Conservation (phyloP, 768 basidiomycete genomes). For the Lentinula detonsa region DNA sequence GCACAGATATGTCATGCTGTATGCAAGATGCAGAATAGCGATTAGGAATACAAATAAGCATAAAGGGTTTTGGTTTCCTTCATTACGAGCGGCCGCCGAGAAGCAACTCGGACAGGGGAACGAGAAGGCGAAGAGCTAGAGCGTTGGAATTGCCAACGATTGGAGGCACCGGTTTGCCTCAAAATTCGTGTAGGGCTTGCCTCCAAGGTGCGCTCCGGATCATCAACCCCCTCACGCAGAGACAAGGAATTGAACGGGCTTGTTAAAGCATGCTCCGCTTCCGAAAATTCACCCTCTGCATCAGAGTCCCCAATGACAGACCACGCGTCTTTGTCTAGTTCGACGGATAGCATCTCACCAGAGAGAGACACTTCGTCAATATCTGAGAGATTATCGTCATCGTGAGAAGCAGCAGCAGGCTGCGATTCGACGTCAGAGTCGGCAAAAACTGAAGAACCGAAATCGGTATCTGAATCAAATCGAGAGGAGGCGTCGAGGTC, state of each 20-base stretch:
- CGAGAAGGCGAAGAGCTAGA: slow-evolving; percentile 49
- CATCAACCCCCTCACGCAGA: slow-evolving; percentile 13
- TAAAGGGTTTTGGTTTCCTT: slow-evolving; percentile 23
- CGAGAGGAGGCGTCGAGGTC: slow-evolving; percentile 56
- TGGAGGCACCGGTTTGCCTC: not conserved
- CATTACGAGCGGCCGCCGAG: slow-evolving; percentile 18
- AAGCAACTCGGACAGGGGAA: slow-evolving; percentile 36
- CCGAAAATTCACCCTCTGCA: slow-evolving; percentile 22
- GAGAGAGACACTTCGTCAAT: slow-evolving; percentile 17
- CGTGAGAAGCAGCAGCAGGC: not conserved
- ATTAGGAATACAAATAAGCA: slow-evolving; percentile 38
- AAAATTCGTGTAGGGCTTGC: not conserved
- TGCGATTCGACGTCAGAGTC: slow-evolving; percentile 29
- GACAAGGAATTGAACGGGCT: slow-evolving; percentile 28
- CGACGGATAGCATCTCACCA: not conserved
- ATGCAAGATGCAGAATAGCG: not conserved
- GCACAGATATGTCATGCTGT: no score
- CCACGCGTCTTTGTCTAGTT: slow-evolving; percentile 26
- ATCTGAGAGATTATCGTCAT: slow-evolving; percentile 13
- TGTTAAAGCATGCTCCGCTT: slow-evolving; percentile 21
- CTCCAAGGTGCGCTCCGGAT: slow-evolving; percentile 11
- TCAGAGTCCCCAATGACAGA: slow-evolving; percentile 28
- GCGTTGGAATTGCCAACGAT: slow-evolving; percentile 18
- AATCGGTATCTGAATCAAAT: slow-evolving; percentile 46
- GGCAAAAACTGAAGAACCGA: slow-evolving; percentile 44